phyloP scores from a whole-genome alignment of 345 rosid species.

The Toxicodendron radicans region DNA sequence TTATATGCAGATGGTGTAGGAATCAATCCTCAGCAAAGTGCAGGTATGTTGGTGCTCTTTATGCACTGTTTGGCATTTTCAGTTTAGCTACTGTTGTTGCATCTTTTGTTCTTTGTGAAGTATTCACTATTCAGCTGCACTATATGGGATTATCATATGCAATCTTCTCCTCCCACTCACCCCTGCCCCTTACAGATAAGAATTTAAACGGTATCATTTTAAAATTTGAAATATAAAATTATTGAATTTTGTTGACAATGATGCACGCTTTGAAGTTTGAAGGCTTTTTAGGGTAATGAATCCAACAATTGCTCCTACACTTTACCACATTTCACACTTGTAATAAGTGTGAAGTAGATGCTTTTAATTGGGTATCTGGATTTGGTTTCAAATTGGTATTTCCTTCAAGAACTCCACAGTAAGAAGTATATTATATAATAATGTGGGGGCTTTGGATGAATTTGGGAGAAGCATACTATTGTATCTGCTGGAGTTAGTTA shows the following conservation, averaged over 20 bases:
- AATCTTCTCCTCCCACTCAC: background rate
- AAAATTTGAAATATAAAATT: background rate
- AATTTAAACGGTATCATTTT: background rate
- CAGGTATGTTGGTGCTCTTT: constrained; percentile 51
- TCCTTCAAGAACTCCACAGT: background rate
- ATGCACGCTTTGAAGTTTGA: background rate
- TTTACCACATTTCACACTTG: background rate
- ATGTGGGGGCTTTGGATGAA: background rate
- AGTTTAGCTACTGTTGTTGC: background rate
- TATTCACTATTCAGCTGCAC: background rate
- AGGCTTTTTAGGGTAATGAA: background rate
- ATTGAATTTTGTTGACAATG: background rate
- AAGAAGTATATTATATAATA: background rate
- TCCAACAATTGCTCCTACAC: too few species aligned
- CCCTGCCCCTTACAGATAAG: background rate
- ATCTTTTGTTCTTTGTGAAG: background rate
- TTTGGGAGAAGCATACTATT: background rate
- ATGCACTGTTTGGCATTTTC: background rate
- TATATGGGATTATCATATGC: constrained; percentile 2
- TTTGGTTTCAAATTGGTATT: background rate
- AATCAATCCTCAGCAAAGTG: constrained; percentile 97
- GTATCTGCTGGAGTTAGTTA: constrained; percentile 1
- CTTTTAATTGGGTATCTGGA: background rate
- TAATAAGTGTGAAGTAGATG: background rate
- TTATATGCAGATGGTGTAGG: constrained; percentile 89